These are phyloP conservation scores for Globisporangium heterothallicum DNA, from an alignment of 352 stramenopile genomes.

Conservation along the genomic window DNA sequence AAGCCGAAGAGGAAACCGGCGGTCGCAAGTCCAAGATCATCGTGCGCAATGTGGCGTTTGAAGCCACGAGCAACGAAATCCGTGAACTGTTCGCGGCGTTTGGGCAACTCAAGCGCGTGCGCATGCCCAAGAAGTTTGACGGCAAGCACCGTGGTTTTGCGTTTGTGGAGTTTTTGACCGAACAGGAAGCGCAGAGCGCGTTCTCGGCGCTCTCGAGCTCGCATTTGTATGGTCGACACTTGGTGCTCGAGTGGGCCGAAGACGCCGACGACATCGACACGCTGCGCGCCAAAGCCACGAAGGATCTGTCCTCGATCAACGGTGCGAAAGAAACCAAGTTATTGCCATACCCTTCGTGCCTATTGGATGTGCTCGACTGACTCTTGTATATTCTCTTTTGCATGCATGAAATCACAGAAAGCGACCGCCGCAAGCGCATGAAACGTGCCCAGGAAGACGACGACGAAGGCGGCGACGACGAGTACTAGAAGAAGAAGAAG, in stretches of 20 bases:
- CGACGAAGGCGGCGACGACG: conserved; percentile 26
- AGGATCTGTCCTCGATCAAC: conserved; percentile 64
- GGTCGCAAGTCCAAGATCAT: conserved; percentile 94
- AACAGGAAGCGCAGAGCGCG: conserved; percentile 92
- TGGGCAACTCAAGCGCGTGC: conserved; percentile 96
- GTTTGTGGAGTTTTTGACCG: conserved; percentile 97
- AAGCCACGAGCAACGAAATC: conserved; percentile 95
- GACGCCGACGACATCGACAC: conserved; percentile 85
- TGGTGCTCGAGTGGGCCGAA: conserved; percentile 97
- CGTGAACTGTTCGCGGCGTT: conserved; percentile 96
- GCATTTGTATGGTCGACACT: conserved; percentile 98
- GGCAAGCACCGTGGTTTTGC: conserved; percentile 96
- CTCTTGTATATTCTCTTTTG: background rate
- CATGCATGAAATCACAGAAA: conserved; percentile 31
- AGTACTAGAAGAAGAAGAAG: conserved; percentile 32
- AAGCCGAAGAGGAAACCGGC: conserved; percentile 23
- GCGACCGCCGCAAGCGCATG: conserved; percentile 56
- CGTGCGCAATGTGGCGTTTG: conserved; percentile 98
- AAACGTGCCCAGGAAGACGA: conserved; percentile 43
- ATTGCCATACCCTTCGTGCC: background rate
- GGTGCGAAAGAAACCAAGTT: no score
- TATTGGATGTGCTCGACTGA: conserved; percentile 6
- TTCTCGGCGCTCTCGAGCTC: conserved; percentile 92
- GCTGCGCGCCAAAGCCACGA: conserved; percentile 75
- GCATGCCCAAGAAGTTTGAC: conserved; percentile 99